phyloP scores from a whole-genome alignment of 2,329 filamentous ascomycete genomes.

The Fusarium oligoseptatum region DNA sequence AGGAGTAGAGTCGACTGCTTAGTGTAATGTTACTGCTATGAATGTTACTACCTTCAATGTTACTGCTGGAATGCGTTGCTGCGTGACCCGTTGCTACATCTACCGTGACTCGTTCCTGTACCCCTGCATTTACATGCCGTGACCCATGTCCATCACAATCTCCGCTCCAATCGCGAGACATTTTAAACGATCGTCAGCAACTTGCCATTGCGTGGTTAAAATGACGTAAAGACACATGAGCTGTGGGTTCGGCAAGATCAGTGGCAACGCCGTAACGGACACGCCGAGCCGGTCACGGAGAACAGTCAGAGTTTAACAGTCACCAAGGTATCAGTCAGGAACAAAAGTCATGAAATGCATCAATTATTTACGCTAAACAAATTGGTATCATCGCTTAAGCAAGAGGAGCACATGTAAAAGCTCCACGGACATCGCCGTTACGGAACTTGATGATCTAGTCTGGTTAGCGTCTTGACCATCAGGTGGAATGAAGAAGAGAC shows the following conservation, averaged over 20 bases:
- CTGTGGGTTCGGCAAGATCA: neutral
- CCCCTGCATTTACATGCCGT: neutral
- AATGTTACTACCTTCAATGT: neutral
- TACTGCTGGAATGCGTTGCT: neutral
- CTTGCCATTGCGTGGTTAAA: constrained; percentile 5
- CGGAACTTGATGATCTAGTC: constrained; percentile 44
- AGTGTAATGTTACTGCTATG: neutral
- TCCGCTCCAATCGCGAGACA: constrained; percentile 2
- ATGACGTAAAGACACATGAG: neutral
- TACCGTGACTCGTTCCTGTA: neutral
- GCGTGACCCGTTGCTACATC: neutral
- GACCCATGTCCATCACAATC: constrained; percentile 2
- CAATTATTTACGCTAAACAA: constrained; percentile 31
- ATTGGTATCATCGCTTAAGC: constrained; percentile 38
- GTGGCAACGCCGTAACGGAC: constrained; percentile 5
- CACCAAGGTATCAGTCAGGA: too few species aligned
- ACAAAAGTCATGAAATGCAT: neutral
- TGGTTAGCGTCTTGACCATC: constrained; percentile 21
- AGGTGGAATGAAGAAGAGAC: constrained; percentile 10
- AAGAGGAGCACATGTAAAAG: constrained; percentile 48
- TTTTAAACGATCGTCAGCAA: neutral
- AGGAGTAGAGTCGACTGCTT: constrained; percentile 50
- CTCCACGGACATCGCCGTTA: constrained; percentile 44
- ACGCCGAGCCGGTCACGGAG: neutral
- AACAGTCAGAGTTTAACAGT: neutral